phyloP scores from a whole-genome alignment of 108 stramenopile species.

The Aurantiochytrium sp. region DNA sequence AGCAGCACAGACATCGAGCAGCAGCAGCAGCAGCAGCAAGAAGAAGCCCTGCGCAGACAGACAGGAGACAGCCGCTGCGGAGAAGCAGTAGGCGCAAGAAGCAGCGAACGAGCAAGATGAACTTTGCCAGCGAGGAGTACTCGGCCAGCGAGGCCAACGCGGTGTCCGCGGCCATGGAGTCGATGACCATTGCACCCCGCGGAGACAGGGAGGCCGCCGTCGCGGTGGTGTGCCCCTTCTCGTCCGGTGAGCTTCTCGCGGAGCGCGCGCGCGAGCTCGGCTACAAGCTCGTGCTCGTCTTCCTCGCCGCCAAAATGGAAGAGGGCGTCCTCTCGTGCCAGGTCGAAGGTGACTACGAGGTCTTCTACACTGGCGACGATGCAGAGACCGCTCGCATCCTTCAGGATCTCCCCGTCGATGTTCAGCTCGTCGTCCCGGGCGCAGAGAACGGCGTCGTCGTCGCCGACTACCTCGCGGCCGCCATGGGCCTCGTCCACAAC shows the following conservation, averaged over 20 bases:
- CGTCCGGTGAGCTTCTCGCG: constrained; percentile 63
- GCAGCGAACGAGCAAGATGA: no score
- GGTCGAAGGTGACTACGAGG: not conserved
- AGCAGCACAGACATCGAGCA: no score
- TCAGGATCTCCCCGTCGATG: constrained; percentile 25
- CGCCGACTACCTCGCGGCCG: constrained; percentile 32
- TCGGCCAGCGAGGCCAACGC: no score
- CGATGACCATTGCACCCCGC: not conserved
- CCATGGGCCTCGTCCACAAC: constrained; percentile 65
- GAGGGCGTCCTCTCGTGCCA: not conserved
- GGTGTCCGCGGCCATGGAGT: no score
- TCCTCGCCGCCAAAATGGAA: constrained; percentile 17
- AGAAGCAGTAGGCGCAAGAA: no score
- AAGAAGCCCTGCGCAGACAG: no score
- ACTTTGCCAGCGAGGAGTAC: no score
- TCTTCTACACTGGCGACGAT: not conserved
- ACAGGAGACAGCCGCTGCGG: no score
- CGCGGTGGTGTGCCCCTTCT: constrained; percentile 80
- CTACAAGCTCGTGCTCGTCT: constrained; percentile 34
- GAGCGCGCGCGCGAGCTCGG: constrained; percentile 19
- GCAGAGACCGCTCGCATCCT: constrained; percentile 19
- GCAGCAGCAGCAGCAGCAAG: no score
- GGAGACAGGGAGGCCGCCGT: constrained; percentile 33
- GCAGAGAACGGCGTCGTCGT: constrained; percentile 51
- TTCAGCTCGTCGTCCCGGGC: constrained; percentile 37